These are phyloP conservation scores for Leishmania gerbilli DNA, from an alignment of 208 protist species.

Conservation along the genomic window DNA sequence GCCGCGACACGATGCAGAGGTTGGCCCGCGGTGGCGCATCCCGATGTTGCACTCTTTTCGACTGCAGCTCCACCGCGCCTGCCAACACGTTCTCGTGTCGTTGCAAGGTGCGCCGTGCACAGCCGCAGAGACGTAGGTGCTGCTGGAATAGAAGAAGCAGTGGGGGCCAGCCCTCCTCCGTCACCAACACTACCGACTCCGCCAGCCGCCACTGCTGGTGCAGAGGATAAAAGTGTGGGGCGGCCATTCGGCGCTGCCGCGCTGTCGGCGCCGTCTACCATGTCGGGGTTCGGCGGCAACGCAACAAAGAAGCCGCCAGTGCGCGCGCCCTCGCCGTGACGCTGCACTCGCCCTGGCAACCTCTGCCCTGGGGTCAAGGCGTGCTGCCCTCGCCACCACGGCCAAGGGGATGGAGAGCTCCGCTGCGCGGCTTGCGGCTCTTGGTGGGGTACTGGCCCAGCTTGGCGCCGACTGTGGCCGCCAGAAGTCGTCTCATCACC, in stretches of 20 bases:
- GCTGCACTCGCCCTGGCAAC: neutral
- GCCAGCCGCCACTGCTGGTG: neutral
- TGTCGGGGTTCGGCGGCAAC: neutral
- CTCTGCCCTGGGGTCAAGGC: neutral
- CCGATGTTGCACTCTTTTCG: neutral
- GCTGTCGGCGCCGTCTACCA: neutral
- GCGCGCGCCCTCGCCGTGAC: neutral
- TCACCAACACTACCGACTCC: neutral
- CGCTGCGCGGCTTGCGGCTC: neutral
- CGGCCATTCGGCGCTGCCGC: neutral
- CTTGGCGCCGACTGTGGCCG: neutral
- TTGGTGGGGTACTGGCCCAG: neutral
- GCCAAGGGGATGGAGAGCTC: neutral
- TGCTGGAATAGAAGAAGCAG: neutral
- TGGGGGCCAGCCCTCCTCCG: neutral
- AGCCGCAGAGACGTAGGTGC: neutral
- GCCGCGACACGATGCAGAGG: conserved; percentile 2
- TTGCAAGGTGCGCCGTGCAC: neutral
- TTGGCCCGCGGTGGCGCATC: conserved; percentile 1
- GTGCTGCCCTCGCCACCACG: neutral
- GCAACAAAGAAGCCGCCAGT: neutral
- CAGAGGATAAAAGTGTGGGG: neutral
- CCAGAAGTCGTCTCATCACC: neutral
- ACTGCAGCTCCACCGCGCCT: neutral
- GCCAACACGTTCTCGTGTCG: neutral